Evolutionary conservation across 2,329 filamentous ascomycete genomes (phyloP), one percentile per base, ranked within the genome.

Genomic region (Ophiostoma pallidulum): DNA sequence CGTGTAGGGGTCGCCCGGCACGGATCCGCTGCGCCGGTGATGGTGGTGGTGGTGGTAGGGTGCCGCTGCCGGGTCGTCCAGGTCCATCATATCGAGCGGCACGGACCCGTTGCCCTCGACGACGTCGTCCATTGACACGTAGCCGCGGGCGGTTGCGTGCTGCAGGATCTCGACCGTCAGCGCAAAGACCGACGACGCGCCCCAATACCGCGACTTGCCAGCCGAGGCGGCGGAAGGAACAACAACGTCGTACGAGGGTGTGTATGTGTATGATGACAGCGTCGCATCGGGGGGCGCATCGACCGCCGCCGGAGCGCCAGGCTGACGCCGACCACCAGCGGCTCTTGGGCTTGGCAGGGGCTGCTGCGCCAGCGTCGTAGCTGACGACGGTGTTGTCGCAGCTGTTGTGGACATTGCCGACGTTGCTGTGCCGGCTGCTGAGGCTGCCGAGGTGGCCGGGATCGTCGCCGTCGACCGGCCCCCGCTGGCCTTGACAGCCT

Each of bases 81-180:
- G 20, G 13, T 39, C 43, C n/a, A 12, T 14, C 16, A 39, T 18
- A 26, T 50, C 37, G 3, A 6, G 13, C 5, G 28, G 8, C 19
- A 28, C 19, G 7, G 14, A 5, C 3, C 19, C 20, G 29, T 31
- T 22, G 10, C 19, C 31, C n/a, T 40, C 47, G 14, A 31, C 19
- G 4, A 35, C 6, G 9, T 51, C 45, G 19, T 45, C 36, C 2
- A 33, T 26, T 3, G 48, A 26, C 10, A 51, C 43, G 26, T 43
- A 42, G 4, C 38, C 44, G 8, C 48, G 52, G 0, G 28, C 28
- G 2, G 39, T 41, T 2, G 52, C 52, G 37, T 54, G 43, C 24
- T 54, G 53, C 2, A 54, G 31, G 12, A 54, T 38, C 48, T 54
- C 53, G 4, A 54, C 51, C 3, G 51, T 50, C 22, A 54, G 38